Evolutionary conservation across 768 basidiomycete species (phyloP).

Genomic region (Hydnomerulius pinastri): DNA sequence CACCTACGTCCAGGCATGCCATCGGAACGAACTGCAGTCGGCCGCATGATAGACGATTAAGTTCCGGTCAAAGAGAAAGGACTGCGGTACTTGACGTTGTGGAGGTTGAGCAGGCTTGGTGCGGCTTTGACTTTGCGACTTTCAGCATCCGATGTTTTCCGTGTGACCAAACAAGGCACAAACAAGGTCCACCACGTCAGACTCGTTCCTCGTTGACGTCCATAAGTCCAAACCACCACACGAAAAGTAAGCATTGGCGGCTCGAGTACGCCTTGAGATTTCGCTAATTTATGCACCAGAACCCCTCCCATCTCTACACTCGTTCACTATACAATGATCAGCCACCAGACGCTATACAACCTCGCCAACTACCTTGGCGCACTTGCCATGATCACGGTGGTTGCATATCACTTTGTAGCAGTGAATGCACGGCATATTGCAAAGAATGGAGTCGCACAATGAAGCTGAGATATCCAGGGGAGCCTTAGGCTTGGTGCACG

Average conservation of each 20-base stretch:
- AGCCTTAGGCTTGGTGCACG: too few relatives aligned
- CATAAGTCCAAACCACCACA: constrained; percentile 3
- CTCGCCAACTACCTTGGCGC: constrained; percentile 83
- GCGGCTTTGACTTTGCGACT: background rate
- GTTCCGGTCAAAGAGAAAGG: constrained; percentile 5
- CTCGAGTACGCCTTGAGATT: background rate
- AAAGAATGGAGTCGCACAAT: constrained; percentile 26
- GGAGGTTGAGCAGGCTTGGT: background rate
- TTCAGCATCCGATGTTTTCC: constrained; percentile 29
- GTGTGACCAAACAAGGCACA: constrained; percentile 36
- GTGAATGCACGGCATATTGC: constrained; percentile 67
- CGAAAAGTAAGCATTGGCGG: constrained; percentile 15
- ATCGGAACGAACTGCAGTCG: constrained; percentile 54
- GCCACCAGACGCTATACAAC: constrained; percentile 75
- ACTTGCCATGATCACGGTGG: constrained; percentile 84
- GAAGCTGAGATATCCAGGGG: background rate
- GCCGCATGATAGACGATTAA: constrained; percentile 43
- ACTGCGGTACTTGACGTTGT: background rate
- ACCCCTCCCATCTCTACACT: constrained; percentile 9
- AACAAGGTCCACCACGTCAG: constrained; percentile 22
- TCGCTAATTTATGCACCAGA: background rate
- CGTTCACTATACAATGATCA: constrained; percentile 59
- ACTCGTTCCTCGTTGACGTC: background rate
- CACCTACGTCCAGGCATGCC: constrained; percentile 86
- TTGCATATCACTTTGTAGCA: constrained; percentile 88